These are phyloP conservation scores for Malus asiatica DNA, from an alignment of 306 rosid genomes.

Conservation along the genomic window DNA sequence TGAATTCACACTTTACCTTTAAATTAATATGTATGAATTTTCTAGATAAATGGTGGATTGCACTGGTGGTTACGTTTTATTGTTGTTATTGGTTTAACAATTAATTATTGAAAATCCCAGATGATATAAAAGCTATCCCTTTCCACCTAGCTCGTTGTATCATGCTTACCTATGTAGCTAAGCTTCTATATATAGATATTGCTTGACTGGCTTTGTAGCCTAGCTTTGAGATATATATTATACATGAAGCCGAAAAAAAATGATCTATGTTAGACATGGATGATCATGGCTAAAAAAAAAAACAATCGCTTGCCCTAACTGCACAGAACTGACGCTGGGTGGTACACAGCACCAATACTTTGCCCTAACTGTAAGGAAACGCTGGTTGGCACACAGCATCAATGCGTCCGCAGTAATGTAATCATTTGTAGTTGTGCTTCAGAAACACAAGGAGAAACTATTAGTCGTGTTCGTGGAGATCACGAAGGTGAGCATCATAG, in stretches of 20 bases:
- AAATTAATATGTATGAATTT: no score
- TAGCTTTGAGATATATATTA: background rate
- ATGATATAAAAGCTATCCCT: background rate
- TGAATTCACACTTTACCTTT: no score
- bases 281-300: no score
- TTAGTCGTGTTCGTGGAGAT: background rate
- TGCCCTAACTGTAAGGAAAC: background rate
- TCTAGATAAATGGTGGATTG: no score
- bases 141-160: background rate
- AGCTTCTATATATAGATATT: background rate
- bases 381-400: background rate
- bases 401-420: background rate
- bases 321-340: no score
- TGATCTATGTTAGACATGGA: background rate
- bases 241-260: no score
- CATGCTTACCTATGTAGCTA: background rate
- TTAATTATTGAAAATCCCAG: background rate
- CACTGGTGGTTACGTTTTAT: background rate
- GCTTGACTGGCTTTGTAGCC: background rate
- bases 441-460: background rate
- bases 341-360: no score
- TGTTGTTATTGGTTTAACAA: background rate
- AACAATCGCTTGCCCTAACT: background rate
- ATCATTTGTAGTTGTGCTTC: background rate
- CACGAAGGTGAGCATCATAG: background rate